Base-by-base conservation (phyloP, 345 rosid species). In the Bretschneidera sinensis region DNA sequence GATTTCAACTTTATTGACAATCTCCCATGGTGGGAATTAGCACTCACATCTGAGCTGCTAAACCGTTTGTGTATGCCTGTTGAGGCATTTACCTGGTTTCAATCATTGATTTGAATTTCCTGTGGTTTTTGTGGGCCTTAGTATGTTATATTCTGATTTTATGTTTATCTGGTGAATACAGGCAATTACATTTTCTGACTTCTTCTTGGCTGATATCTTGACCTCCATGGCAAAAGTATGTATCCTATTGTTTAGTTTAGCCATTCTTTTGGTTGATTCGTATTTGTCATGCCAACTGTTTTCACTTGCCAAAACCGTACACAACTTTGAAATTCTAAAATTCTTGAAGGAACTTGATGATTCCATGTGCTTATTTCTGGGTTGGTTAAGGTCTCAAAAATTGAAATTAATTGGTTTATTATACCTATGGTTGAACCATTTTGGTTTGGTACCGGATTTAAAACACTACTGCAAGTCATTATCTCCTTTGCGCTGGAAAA, bases 191-290 rank as follows among this genome's bases (percentile, higher is more conserved):
- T 89, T 92, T 76, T 68, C 88, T 0, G 98, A 92, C 84, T 92
- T 92, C 76, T 92, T 92, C 66, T 59, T 92, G 71, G 98, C 96
- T 57, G 98, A 92, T 80, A 87, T 92, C 62, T 54, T 92, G 65
- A 92, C 98, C 51, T 92, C 97, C 55, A 76, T 92, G 98, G 77
- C 98, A 62, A 92, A 92, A 97, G 98, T 92, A 64, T 56, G 62
- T 18, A 17, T 31, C 33, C 39, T 59, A 28, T n/a, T 22, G 7
- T 52, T 45, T 54, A 25, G 1, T 48, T 47, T 50, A 18, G 23
- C 28, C 43, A 25, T 35, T 69, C 25, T 55, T 51, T 8, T 10
- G 33, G 24, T 51, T 21, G 24, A 21, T 8, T 28, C 33, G 8
- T 22, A 25, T 22, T n/a, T 51, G 28, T 51, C 17, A 51, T n/a